Conservation (phyloP, 352 stramenopile species). For the Pythium grandisporangium region DNA sequence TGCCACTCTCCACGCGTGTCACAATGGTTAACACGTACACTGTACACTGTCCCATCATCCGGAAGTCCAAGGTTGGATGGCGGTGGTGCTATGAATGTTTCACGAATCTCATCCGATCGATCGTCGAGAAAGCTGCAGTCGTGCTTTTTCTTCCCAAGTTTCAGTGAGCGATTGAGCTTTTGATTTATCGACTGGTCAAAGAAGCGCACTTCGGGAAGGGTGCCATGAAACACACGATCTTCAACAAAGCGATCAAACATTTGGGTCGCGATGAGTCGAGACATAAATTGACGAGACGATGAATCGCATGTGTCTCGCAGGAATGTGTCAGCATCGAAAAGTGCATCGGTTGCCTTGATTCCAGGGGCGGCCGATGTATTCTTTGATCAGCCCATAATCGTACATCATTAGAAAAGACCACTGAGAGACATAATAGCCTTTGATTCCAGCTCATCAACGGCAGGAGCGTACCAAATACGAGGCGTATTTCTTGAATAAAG, state of each 20-base stretch:
- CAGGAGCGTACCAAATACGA: constrained; percentile 44
- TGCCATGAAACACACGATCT: constrained; percentile 56
- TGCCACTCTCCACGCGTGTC: neutral
- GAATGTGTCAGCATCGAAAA: constrained; percentile 63
- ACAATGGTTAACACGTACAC: constrained; percentile 19
- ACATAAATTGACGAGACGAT: constrained; percentile 46
- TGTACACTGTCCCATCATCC: constrained; percentile 69
- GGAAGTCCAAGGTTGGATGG: constrained; percentile 74
- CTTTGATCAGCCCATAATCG: too few species aligned
- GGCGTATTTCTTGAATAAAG: constrained; percentile 70
- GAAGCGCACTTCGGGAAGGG: constrained; percentile 66
- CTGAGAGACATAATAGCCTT: too few species aligned
- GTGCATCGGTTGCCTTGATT: constrained; percentile 18
- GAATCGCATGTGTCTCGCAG: constrained; percentile 60
- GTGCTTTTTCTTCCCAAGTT: constrained; percentile 75
- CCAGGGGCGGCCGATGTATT: constrained; percentile 10
- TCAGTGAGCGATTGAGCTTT: constrained; percentile 73
- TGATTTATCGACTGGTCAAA: constrained; percentile 84
- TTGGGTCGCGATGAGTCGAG: constrained; percentile 55
- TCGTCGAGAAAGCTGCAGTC: constrained; percentile 80
- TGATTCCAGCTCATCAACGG: too few species aligned
- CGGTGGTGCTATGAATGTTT: constrained; percentile 75
- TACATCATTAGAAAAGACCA: too few species aligned
- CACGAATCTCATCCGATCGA: constrained; percentile 58
- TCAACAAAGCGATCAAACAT: constrained; percentile 85